These are phyloP conservation scores for Flagelloscypha sp. DNA, from an alignment of 768 basidiomycete species.

Conservation along the genomic window DNA sequence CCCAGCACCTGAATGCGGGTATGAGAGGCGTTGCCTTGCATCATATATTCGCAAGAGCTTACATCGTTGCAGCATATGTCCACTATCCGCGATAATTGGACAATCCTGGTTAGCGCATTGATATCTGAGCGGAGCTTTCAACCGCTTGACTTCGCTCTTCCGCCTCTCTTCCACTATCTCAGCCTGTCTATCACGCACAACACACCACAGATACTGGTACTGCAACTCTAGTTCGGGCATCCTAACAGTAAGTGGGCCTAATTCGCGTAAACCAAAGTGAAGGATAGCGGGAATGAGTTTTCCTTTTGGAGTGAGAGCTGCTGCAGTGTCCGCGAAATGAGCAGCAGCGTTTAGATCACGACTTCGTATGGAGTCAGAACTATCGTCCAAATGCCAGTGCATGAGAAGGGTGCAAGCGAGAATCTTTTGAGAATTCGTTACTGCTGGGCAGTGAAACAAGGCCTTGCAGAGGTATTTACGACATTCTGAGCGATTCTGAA, in stretches of 20 bases:
- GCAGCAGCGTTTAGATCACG: slow-evolving; percentile 9
- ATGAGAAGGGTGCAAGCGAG: slow-evolving; percentile 9
- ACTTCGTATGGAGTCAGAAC: not conserved
- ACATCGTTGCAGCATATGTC: slow-evolving; percentile 18
- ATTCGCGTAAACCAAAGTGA: slow-evolving; percentile 11
- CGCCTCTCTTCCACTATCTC: slow-evolving; percentile 12
- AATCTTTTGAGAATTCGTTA: slow-evolving; percentile 2
- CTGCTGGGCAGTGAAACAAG: too few relatives aligned
- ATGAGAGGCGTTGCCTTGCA: not conserved
- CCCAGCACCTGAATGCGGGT: slow-evolving; percentile 16
- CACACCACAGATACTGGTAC: slow-evolving; percentile 16
- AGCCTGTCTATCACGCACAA: slow-evolving; percentile 12
- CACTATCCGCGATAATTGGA: slow-evolving; percentile 19
- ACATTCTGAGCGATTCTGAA: too few relatives aligned
- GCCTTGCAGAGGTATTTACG: too few relatives aligned
- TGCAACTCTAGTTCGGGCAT: slow-evolving; percentile 11
- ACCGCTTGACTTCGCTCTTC: slow-evolving; percentile 17
- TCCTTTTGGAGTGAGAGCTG: slow-evolving; percentile 6
- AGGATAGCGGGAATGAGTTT: slow-evolving; percentile 13
- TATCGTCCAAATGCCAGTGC: slow-evolving; percentile 5
- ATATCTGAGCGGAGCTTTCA: slow-evolving; percentile 20
- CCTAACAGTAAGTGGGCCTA: slow-evolving; percentile 10
- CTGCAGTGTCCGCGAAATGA: slow-evolving; percentile 14
- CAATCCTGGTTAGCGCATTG: slow-evolving; percentile 20
- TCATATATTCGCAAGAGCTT: slow-evolving; percentile 4